These are phyloP conservation scores for Hyaloscypha hepaticicola DNA, from an alignment of 495 filamentous ascomycete genomes.

Conservation along the genomic window DNA sequence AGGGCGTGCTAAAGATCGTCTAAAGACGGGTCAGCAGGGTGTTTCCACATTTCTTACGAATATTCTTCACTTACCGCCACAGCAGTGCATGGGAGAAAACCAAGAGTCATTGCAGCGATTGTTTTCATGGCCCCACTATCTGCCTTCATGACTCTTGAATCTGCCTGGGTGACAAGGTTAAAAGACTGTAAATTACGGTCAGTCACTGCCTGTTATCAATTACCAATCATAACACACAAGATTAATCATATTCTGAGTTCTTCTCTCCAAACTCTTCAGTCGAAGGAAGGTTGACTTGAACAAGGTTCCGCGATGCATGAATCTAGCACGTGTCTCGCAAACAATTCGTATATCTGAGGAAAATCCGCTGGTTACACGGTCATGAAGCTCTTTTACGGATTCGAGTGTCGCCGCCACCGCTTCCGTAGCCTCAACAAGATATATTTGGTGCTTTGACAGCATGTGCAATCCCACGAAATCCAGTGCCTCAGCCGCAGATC, in stretches of 20 bases:
- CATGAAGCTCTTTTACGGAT: not conserved
- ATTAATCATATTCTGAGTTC: slow-evolving; percentile 22
- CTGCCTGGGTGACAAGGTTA: slow-evolving; percentile 27
- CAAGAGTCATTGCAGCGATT: too few species aligned
- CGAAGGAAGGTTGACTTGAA: slow-evolving; percentile 24
- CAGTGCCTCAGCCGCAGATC: not conserved
- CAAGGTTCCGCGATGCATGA: slow-evolving; percentile 11
- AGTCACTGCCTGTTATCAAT: too few species aligned
- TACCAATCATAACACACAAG: not conserved
- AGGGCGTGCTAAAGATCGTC: too few species aligned
- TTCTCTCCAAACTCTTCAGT: slow-evolving; percentile 21
- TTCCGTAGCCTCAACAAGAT: slow-evolving; percentile 20
- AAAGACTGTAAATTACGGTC: slow-evolving; percentile 10
- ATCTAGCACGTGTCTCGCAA: slow-evolving; percentile 1
- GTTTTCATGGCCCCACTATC: too few species aligned
- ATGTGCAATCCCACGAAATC: slow-evolving; percentile 25
- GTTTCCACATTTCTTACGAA: too few species aligned
- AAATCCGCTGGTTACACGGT: not conserved
- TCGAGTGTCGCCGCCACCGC: not conserved
- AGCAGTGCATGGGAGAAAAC: too few species aligned
- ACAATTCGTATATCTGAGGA: not conserved
- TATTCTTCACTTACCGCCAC: too few species aligned
- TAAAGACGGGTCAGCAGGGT: too few species aligned
- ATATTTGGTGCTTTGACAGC: slow-evolving; percentile 21
- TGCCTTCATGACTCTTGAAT: slow-evolving; percentile 15